Evolutionary conservation across 2,329 filamentous ascomycete genomes (phyloP).

Genomic region (Arthroderma sp.): DNA sequence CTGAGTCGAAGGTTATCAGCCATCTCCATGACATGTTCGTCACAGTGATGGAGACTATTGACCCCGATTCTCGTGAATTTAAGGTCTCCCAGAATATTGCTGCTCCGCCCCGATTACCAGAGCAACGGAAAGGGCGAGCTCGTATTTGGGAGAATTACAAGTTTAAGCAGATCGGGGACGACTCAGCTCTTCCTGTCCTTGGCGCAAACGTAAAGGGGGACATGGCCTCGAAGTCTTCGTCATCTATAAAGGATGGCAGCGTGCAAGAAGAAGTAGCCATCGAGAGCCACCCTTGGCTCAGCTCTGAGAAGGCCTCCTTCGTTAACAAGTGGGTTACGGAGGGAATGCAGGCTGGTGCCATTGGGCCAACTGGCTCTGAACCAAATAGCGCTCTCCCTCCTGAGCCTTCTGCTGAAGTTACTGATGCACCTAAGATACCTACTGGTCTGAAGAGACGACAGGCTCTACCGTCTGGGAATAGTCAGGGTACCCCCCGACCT

Average conservation of each 20-base stretch:
- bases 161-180: slow-evolving; percentile 24
- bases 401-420: slow-evolving; percentile 7
- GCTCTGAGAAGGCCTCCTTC: slow-evolving; percentile 20
- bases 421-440: neutral
- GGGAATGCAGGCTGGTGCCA: slow-evolving; percentile 15
- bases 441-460: neutral
- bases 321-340: slow-evolving; percentile 24
- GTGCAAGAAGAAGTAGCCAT: neutral
- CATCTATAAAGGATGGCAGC: neutral
- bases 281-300: slow-evolving; percentile 18
- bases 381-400: slow-evolving; percentile 4
- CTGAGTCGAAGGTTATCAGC: slow-evolving; percentile 7
- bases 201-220: slow-evolving; percentile 12
- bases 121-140: slow-evolving; percentile 17
- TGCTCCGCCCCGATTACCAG: slow-evolving; percentile 15
- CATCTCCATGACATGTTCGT: slow-evolving; percentile 18
- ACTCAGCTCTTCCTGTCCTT: slow-evolving; percentile 15
- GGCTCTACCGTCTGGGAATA: neutral
- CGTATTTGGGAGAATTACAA: slow-evolving; percentile 24
- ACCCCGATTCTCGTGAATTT: slow-evolving; percentile 12
- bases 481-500: neutral
- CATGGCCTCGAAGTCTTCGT: neutral
- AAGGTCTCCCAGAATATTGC: slow-evolving; percentile 15
- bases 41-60: slow-evolving; percentile 15
- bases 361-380: slow-evolving; percentile 7